A percentile compares a stretch with the other conserved stretches of the same genome.
Conservation (phyloP, 257 asterid species). For the Primulina tabacum region DNA sequence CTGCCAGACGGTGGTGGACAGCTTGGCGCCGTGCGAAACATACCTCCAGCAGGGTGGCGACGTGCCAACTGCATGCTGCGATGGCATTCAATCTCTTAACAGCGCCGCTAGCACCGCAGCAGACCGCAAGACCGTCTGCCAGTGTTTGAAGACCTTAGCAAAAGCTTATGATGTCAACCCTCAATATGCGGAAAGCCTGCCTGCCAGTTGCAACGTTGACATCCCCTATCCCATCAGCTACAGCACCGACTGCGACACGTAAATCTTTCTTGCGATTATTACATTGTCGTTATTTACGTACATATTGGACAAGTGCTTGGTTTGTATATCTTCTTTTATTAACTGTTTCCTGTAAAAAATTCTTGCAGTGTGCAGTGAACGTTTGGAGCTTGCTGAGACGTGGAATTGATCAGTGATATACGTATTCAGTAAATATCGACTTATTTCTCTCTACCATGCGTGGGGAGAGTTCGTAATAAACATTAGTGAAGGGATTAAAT, state of each 20-base stretch:
- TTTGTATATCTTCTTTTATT: no score
- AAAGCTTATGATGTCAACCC: slow-evolving; percentile 9
- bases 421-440: no score
- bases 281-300: no score
- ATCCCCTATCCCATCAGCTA: slow-evolving; percentile 25
- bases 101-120: slow-evolving; percentile 6
- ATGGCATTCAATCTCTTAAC: slow-evolving; percentile 18
- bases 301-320: no score
- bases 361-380: not conserved
- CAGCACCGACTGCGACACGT: slow-evolving; percentile 30
- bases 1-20: slow-evolving; percentile 22
- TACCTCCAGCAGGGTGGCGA: slow-evolving; percentile 24
- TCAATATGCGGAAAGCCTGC: slow-evolving; percentile 17
- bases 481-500: no score
- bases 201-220: slow-evolving; percentile 18
- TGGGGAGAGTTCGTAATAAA: not conserved
- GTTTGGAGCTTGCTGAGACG: not conserved
- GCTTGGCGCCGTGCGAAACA: slow-evolving; percentile 15
- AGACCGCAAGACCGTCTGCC: slow-evolving; percentile 22
- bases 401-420: not conserved
- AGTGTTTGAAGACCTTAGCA: slow-evolving; percentile 24
- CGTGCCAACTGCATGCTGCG: slow-evolving; percentile 25
- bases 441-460: not conserved
- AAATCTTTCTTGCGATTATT: no score
- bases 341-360: not conserved